A percentile compares a stretch with the other conserved stretches of the same genome.
These are phyloP conservation scores for Saccharum spontaneum DNA, from an alignment of 176 grass and related monocot species.

Conservation along the genomic window DNA sequence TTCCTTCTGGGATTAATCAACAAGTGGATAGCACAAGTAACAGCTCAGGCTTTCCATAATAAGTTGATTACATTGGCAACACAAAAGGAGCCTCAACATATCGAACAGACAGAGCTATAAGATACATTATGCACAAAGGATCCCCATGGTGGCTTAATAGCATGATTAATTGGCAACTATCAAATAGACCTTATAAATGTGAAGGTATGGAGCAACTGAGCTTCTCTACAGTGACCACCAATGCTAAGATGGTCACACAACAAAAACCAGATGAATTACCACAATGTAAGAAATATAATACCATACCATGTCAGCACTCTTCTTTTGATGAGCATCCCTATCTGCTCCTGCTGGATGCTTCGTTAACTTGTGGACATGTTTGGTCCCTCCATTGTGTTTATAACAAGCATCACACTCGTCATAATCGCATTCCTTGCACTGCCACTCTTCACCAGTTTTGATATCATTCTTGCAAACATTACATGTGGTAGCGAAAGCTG, in stretches of 20 bases:
- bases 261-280: conserved; percentile 1
- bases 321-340: conserved; percentile 63
- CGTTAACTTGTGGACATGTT: conserved; percentile 76
- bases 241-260: not conserved
- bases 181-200: not conserved
- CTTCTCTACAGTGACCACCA: not conserved
- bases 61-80: not conserved
- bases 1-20: conserved; percentile 9
- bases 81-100: not conserved
- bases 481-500: conserved; percentile 76
- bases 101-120: not conserved
- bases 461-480: conserved; percentile 73
- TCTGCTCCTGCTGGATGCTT: conserved; percentile 53
- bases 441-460: conserved; percentile 75
- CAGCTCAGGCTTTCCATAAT: not conserved
- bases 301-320: conserved; percentile 62
- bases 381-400: conserved; percentile 57
- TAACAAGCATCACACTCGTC: conserved; percentile 79
- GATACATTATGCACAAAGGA: not conserved
- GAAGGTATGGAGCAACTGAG: not conserved
- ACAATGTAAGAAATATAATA: conserved; percentile 24
- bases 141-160: conserved; percentile 3
- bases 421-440: conserved; percentile 88
- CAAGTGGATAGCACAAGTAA: not conserved
- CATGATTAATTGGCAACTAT: not conserved